Evolutionary conservation across 2,329 filamentous ascomycete genomes (phyloP), one percentile per base, ranked within the genome.

Genomic region (Trichoderma sp.): DNA sequence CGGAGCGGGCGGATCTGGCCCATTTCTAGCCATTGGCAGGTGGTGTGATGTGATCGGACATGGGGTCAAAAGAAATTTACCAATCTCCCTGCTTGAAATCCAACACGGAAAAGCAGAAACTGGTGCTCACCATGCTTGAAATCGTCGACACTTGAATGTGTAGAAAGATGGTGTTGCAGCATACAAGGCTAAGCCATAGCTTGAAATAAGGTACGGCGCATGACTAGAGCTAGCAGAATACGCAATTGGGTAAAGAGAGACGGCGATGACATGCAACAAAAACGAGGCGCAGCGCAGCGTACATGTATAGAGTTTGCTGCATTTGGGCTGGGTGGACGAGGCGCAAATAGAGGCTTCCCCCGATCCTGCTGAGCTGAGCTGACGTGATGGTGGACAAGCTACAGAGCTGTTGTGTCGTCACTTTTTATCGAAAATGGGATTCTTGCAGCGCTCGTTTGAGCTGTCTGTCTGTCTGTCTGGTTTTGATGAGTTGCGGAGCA

Each of bases 311-410:
- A 58, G 43, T 60, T 32, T 24, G n/a, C 59, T 30, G 46, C 43
- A 28, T 55, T 56, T 56, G 34, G 37, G 18, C 14, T 46, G 32
- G 51, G 6, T 63, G 54, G 54, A n/a, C 21, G n/a, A 34, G 34
- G 51, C 61, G 61, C 51, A 65, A 43, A 51, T n/a, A 56, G 61
- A 65, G 52, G 61, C 51, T 18, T 7, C 61, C 51, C 2, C 37
- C 51, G 37, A 65, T 65, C 51, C 52, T 65, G 61, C 51, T 65
- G 34, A 65, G 61, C 51, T 65, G 61, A 56, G 61, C 61, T 65
- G 61, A 49, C 61, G 61, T 65, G 26, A 65, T 65, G 34, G 52
- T 30, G 46, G 43, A n/a, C 32, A 24, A 52, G 59, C 46, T 52
- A 39, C 14, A 39, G 37, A 18, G 39, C 6, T 26, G 24, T 13